These are phyloP conservation scores for Salix viminalis DNA, from an alignment of 345 rosid species.

Conservation along the genomic window DNA sequence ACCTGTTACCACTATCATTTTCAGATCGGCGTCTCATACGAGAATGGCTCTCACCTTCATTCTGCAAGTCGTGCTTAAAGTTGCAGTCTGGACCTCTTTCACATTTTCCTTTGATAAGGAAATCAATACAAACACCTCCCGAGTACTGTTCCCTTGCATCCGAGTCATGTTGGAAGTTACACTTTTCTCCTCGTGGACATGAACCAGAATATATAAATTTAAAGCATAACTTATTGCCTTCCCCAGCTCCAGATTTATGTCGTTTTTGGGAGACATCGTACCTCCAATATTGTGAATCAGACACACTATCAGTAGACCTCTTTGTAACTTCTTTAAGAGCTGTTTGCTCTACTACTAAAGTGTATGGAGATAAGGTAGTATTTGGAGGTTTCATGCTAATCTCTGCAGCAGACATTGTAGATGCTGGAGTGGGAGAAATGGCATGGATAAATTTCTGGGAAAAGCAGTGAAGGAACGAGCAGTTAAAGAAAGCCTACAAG, in stretches of 20 bases:
- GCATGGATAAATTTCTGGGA: slow-evolving; percentile 88
- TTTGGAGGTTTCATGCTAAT: slow-evolving; percentile 63
- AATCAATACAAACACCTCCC: slow-evolving; percentile 93
- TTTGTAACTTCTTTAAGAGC: slow-evolving; percentile 44
- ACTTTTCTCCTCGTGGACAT: slow-evolving; percentile 68
- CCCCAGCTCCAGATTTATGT: slow-evolving; percentile 58
- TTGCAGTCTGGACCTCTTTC: slow-evolving; percentile 90
- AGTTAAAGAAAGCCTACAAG: not conserved
- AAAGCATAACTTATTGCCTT: slow-evolving; percentile 62
- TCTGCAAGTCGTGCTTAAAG: slow-evolving; percentile 74
- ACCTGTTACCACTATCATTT: slow-evolving; percentile 52
- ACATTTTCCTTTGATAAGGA: slow-evolving; percentile 85
- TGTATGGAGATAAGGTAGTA: slow-evolving; percentile 66
- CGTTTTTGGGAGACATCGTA: slow-evolving; percentile 79
- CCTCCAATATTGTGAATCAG: slow-evolving; percentile 90
- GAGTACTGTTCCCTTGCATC: slow-evolving; percentile 76
- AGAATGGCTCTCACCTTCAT: slow-evolving; percentile 41
- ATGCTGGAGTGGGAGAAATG: slow-evolving; percentile 72
- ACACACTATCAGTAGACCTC: slow-evolving; percentile 40
- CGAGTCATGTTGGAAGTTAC: slow-evolving; percentile 65
- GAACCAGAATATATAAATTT: slow-evolving; percentile 81
- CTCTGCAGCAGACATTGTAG: slow-evolving; percentile 73
- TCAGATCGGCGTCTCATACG: slow-evolving; percentile 46
- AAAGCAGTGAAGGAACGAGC: slow-evolving; percentile 11
- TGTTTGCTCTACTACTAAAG: slow-evolving; percentile 42